Evolutionary conservation across 148 eudicot genomes (phyloP).

Genomic region (Suaeda aralocaspica): DNA sequence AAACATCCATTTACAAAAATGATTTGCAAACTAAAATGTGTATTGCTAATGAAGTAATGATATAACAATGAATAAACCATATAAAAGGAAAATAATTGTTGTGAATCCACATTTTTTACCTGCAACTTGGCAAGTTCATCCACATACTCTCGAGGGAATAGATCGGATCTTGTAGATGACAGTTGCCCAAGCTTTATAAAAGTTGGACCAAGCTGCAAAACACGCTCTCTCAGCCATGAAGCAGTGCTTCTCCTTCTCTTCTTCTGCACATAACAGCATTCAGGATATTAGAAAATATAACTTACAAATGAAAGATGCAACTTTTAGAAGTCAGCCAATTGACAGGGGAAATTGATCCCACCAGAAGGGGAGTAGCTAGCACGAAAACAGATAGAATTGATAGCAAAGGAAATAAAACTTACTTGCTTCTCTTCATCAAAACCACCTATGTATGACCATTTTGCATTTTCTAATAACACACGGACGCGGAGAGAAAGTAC

Average conservation of each 20-base stretch:
- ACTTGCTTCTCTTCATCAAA: constrained; percentile 87
- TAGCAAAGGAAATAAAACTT: constrained; percentile 9
- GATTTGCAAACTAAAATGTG: background rate
- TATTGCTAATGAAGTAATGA: background rate
- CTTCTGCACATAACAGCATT: constrained; percentile 35
- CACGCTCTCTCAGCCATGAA: constrained; percentile 86
- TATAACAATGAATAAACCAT: background rate
- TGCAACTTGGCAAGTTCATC: constrained; percentile 97
- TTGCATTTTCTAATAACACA: constrained; percentile 80
- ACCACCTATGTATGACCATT: constrained; percentile 82
- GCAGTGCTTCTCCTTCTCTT: constrained; percentile 69
- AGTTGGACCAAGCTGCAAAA: constrained; percentile 96
- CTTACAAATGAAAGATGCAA: background rate
- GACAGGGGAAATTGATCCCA: background rate
- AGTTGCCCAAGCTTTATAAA: constrained; percentile 92
- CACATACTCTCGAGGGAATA: constrained; percentile 88
- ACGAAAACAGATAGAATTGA: background rate
- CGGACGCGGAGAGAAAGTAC: constrained; percentile 92
- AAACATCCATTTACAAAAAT: constrained; percentile 13
- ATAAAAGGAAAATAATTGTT: background rate
- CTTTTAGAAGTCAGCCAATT: background rate
- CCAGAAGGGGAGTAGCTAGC: background rate
- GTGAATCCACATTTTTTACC: constrained; percentile 34
- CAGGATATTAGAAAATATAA: constrained; percentile 1
- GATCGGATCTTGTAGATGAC: constrained; percentile 91